These are phyloP conservation scores for Neoboletus brunneissimus DNA, from an alignment of 768 basidiomycete species.

Conservation along the genomic window DNA sequence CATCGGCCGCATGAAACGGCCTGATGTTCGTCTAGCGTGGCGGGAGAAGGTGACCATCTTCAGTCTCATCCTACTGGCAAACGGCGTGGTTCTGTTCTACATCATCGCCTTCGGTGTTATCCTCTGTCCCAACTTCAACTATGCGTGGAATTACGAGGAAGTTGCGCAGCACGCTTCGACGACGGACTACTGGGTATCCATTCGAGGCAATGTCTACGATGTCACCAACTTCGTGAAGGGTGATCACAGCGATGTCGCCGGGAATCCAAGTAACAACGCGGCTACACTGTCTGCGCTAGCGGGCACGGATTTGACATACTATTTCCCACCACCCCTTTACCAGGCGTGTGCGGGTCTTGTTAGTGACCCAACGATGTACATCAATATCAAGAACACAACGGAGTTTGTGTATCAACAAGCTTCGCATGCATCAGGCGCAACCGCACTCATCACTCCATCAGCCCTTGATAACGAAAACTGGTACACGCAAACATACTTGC, in stretches of 20 bases:
- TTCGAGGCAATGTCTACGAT: slow-evolving; percentile 61
- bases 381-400: slow-evolving; percentile 48
- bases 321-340: slow-evolving; percentile 60
- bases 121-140: slow-evolving; percentile 60
- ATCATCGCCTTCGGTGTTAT: slow-evolving; percentile 61
- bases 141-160: slow-evolving; percentile 53
- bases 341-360: slow-evolving; percentile 62
- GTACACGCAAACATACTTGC: slow-evolving; percentile 56
- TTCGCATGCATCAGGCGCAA: slow-evolving; percentile 55
- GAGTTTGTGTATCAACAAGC: slow-evolving; percentile 40
- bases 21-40: slow-evolving; percentile 67
- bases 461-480: slow-evolving; percentile 42
- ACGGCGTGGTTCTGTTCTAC: slow-evolving; percentile 59
- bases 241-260: slow-evolving; percentile 61
- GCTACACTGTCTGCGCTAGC: slow-evolving; percentile 52
- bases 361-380: slow-evolving; percentile 38
- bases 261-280: slow-evolving; percentile 47
- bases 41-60: slow-evolving; percentile 68
- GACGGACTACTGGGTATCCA: slow-evolving; percentile 61
- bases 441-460: slow-evolving; percentile 37
- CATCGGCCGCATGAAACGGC: slow-evolving; percentile 64
- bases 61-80: slow-evolving; percentile 51
- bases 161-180: slow-evolving; percentile 48
- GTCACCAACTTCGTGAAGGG: slow-evolving; percentile 56
- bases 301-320: slow-evolving; percentile 59